Evolutionary conservation across 1,139 yeast species (phyloP).

Genomic region (Blastobotrys malaysiensis): DNA sequence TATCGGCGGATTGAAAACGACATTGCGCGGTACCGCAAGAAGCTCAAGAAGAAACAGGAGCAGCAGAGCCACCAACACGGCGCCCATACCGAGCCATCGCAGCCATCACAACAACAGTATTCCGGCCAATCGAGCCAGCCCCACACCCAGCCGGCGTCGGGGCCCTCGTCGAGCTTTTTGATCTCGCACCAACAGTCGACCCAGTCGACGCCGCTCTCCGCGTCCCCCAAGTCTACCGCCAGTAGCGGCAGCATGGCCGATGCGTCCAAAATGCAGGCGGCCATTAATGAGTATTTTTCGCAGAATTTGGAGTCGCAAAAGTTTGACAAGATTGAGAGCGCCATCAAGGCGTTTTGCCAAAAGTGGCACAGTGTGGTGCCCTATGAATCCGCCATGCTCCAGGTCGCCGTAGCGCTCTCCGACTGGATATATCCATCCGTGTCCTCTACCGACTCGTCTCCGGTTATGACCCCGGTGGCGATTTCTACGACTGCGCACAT

Average conservation of each 20-base stretch:
- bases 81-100: no score
- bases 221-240: constrained; percentile 13
- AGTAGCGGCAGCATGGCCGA: constrained; percentile 5
- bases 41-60: constrained; percentile 5
- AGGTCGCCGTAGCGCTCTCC: constrained; percentile 84
- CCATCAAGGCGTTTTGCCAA: constrained; percentile 57
- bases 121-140: constrained; percentile 6
- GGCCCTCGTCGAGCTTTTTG: constrained; percentile 5
- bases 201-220: constrained; percentile 17
- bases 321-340: constrained; percentile 51
- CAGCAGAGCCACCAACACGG: neutral
- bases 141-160: neutral
- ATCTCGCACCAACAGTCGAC: constrained; percentile 16
- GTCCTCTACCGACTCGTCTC: constrained; percentile 8
- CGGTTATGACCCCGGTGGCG: constrained; percentile 20
- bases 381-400: constrained; percentile 75
- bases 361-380: constrained; percentile 79
- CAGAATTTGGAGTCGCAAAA: constrained; percentile 20
- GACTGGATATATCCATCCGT: constrained; percentile 74
- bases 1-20: constrained; percentile 31
- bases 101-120: no score
- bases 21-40: constrained; percentile 27
- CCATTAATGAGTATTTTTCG: constrained; percentile 13
- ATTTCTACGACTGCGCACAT: neutral
- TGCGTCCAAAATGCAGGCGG: constrained; percentile 2